Conservation (phyloP, 2,329 filamentous ascomycete species). For the Corinectria fuckeliana region DNA sequence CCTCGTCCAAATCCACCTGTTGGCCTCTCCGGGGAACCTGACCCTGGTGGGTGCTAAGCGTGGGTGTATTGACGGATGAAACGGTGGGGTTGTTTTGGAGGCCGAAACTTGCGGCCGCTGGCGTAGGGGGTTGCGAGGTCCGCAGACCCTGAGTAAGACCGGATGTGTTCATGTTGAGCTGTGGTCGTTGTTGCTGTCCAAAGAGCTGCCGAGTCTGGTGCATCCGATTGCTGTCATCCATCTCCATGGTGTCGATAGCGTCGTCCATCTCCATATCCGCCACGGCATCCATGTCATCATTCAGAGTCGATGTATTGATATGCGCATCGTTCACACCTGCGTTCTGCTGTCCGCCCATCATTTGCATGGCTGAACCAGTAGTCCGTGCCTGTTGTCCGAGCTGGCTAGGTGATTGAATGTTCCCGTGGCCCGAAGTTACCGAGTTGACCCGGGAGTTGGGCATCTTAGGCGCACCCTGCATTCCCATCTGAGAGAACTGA, state of each 20-base stretch:
- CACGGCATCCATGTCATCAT: slow-evolving; percentile 79
- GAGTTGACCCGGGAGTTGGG: slow-evolving; percentile 43
- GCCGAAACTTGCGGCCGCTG: slow-evolving; percentile 76
- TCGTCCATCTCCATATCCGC: slow-evolving; percentile 99
- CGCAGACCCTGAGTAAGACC: slow-evolving; percentile 79
- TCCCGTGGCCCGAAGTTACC: slow-evolving; percentile 40
- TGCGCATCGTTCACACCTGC: slow-evolving; percentile 41
- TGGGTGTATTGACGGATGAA: slow-evolving; percentile 95
- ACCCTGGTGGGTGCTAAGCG: slow-evolving; percentile 78
- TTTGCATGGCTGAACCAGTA: slow-evolving; percentile 45
- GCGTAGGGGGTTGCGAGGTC: slow-evolving; percentile 85
- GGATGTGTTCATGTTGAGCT: slow-evolving; percentile 82
- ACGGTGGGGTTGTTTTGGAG: slow-evolving; percentile 95
- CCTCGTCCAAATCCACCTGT: slow-evolving; percentile 74
- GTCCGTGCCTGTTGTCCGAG: slow-evolving; percentile 44
- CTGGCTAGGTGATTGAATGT: slow-evolving; percentile 38
- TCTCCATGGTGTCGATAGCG: slow-evolving; percentile 69
- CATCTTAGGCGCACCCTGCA: slow-evolving; percentile 43
- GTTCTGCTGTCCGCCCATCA: slow-evolving; percentile 47
- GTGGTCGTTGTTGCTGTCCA: slow-evolving; percentile 68
- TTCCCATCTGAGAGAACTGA: slow-evolving; percentile 47
- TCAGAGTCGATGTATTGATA: slow-evolving; percentile 48
- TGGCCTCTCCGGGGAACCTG: slow-evolving; percentile 67
- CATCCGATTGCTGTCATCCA: slow-evolving; percentile 68
- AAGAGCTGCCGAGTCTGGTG: slow-evolving; percentile 75